Evolutionary conservation across 306 rosid genomes (phyloP).

Genomic region (Alnus rubra): DNA sequence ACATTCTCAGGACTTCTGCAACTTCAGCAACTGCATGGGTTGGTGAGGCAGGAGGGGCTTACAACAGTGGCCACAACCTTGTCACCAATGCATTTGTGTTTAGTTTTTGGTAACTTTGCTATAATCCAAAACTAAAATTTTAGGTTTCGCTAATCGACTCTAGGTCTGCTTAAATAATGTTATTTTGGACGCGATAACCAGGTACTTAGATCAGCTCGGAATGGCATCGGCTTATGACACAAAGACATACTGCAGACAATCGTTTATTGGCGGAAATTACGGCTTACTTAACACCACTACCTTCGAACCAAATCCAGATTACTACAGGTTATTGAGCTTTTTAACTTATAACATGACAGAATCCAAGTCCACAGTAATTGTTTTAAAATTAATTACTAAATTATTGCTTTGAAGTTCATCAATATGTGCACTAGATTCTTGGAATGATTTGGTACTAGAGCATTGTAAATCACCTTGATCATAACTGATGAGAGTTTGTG

Average conservation of each 20-base stretch:
- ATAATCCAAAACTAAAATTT: too few relatives aligned
- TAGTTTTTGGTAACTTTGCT: slow-evolving; percentile 58
- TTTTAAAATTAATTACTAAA: too few relatives aligned
- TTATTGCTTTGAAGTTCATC: too few relatives aligned
- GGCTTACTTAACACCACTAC: slow-evolving; percentile 71
- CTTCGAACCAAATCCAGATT: slow-evolving; percentile 83
- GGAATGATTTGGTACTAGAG: too few relatives aligned
- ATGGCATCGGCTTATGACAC: slow-evolving; percentile 82
- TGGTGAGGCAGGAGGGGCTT: slow-evolving; percentile 98
- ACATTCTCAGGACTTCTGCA: slow-evolving; percentile 48
- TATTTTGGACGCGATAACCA: too few relatives aligned
- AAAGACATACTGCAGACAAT: slow-evolving; percentile 86
- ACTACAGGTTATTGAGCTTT: slow-evolving; percentile 45
- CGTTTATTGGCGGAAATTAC: slow-evolving; percentile 87
- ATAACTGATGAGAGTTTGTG: too few relatives aligned
- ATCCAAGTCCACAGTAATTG: too few relatives aligned
- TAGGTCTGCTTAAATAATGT: too few relatives aligned
- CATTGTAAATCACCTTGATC: too few relatives aligned
- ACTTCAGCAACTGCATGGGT: slow-evolving; percentile 76
- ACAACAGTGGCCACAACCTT: slow-evolving; percentile 80
- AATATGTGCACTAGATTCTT: too few relatives aligned
- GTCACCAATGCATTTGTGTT: slow-evolving; percentile 79
- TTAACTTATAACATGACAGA: too few relatives aligned
- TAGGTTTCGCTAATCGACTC: too few relatives aligned
- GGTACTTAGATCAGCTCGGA: slow-evolving; percentile 81